Conservation (phyloP, 1,139 yeast species). For the Sugiyamaella xylanicola region DNA sequence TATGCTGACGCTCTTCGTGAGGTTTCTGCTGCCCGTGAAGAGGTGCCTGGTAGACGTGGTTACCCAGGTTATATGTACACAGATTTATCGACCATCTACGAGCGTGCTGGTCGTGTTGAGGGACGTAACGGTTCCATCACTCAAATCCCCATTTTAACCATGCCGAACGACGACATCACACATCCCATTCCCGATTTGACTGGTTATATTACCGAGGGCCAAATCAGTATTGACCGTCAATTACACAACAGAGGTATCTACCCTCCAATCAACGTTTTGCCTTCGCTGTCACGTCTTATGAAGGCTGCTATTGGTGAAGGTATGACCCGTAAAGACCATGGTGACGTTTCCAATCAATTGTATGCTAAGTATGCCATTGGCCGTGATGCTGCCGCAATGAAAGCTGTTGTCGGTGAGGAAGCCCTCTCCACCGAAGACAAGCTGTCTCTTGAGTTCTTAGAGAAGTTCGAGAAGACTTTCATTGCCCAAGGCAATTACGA, state of each 20-base stretch:
- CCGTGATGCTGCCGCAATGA: conserved; percentile 99
- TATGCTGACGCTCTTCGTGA: conserved; percentile 99
- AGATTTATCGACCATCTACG: conserved; percentile 97
- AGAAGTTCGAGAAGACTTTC: conserved; percentile 94
- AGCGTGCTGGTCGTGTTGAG: conserved; percentile 99
- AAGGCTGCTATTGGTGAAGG: conserved; percentile 99
- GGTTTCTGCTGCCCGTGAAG: conserved; percentile 99
- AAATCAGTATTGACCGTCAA: conserved; percentile 96
- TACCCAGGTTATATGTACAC: conserved; percentile 99
- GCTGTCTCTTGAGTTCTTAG: conserved; percentile 93
- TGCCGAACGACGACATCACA: conserved; percentile 99
- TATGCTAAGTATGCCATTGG: conserved; percentile 99
- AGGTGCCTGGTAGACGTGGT: conserved; percentile 99
- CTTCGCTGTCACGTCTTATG: conserved; percentile 97
- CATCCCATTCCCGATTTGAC: conserved; percentile 99
- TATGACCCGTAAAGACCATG: conserved; percentile 99
- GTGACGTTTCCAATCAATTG: conserved; percentile 97
- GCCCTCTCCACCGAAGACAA: conserved; percentile 97
- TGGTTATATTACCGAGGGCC: conserved; percentile 99
- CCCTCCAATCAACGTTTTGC: conserved; percentile 98
- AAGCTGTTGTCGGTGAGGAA: conserved; percentile 99
- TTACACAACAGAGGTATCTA: conserved; percentile 93
- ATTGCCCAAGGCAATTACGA: conserved; percentile 96
- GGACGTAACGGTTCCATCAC: conserved; percentile 99
- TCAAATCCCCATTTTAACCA: conserved; percentile 96